Evolutionary conservation across 768 basidiomycete genomes (phyloP).

Genomic region (button mushroom (Agaricus bisporus)): DNA sequence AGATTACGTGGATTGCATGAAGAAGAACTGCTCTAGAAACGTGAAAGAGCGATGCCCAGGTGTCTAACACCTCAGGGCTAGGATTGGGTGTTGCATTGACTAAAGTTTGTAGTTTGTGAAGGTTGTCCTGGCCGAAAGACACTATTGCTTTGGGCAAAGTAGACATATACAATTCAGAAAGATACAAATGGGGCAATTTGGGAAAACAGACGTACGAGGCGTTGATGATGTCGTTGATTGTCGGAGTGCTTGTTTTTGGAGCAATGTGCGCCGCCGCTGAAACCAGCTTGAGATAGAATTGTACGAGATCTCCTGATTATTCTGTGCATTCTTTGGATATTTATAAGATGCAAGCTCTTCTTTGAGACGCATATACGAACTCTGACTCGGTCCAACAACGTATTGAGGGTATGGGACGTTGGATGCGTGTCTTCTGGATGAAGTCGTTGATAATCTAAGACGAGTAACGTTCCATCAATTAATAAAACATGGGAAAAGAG

Average conservation of each 20-base stretch:
- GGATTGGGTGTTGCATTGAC: conserved; percentile 1
- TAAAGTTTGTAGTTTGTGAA: conserved; percentile 4
- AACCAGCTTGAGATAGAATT: background rate
- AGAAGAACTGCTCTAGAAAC: background rate
- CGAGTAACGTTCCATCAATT: background rate
- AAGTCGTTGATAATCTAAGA: background rate
- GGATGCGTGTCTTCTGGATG: conserved; percentile 7
- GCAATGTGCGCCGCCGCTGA: background rate
- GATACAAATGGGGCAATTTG: background rate
- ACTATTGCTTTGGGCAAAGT: background rate
- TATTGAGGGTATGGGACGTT: background rate
- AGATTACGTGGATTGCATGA: background rate
- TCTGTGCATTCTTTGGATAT: background rate
- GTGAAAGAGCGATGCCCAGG: conserved; percentile 4
- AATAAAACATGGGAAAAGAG: background rate
- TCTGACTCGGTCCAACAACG: background rate
- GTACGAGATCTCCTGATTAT: background rate
- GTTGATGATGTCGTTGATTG: background rate
- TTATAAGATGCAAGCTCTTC: background rate
- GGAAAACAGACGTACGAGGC: background rate
- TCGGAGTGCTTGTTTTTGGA: background rate
- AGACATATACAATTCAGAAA: background rate
- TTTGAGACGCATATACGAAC: background rate
- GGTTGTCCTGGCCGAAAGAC: background rate
- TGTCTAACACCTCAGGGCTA: background rate